A percentile compares a stretch with the other conserved stretches of the same genome.
Conservation (phyloP, 2,329 filamentous ascomycete genomes). For the Didymella keratinophila region DNA sequence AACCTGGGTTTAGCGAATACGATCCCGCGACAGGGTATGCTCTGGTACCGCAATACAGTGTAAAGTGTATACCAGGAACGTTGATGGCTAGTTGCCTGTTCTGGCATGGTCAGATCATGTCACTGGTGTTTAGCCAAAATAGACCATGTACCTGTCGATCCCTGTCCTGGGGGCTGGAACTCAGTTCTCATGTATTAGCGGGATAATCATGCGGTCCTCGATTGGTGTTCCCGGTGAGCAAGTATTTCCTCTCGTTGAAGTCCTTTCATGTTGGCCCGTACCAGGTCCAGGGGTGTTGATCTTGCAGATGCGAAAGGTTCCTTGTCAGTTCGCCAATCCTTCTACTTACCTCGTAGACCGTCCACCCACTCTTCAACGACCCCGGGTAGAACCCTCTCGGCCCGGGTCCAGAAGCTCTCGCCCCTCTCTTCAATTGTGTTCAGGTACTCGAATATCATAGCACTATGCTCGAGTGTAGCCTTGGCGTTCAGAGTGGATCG, state of each 20-base stretch:
- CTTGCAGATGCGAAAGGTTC: background rate
- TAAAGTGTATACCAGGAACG: slow-evolving; percentile 7
- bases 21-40: background rate
- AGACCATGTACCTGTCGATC: slow-evolving; percentile 13
- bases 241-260: background rate
- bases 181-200: background rate
- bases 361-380: too few species aligned
- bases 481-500: too few species aligned
- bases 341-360: background rate
- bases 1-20: slow-evolving; percentile 6
- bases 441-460: too few species aligned
- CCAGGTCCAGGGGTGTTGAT: background rate
- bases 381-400: too few species aligned
- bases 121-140: slow-evolving; percentile 10
- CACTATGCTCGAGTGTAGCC: too few species aligned
- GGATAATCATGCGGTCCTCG: background rate
- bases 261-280: too few species aligned
- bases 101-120: background rate
- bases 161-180: background rate
- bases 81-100: slow-evolving; percentile 3
- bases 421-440: too few species aligned
- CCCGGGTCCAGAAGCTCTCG: too few species aligned
- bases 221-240: background rate
- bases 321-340: background rate
- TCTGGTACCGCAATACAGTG: slow-evolving; percentile 4